Base-by-base conservation (phyloP, 2,329 filamentous ascomycete genomes). In the Curvularia hawaiiensis region DNA sequence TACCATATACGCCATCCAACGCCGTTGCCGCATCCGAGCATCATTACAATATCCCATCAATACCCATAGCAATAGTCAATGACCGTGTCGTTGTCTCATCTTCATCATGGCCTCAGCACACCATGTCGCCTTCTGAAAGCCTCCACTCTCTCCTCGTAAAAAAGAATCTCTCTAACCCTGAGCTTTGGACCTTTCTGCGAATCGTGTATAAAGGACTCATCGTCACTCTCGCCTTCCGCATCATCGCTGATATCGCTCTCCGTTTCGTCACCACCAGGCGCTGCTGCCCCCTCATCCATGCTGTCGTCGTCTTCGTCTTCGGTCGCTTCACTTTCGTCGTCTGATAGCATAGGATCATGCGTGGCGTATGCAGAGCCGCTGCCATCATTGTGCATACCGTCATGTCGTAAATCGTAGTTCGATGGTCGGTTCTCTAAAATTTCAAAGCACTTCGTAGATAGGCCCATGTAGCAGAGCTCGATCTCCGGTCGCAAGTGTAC, bases 371-470 rank as follows among this genome's bases (percentile, higher is more conserved):
- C 65, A 40, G 63, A 59, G 10, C 61, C 62, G 5, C 61, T 56
- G 1, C 66, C 69, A 39, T 69, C 70, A 16, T 56, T 68, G 45
- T 66, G 62, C 58, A 65, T 65, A 22, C 67, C 63, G 45, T 75
- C 73, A 50, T 70, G 66, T 33, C 74, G 69, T 30, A 75, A 62
- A 38, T 77, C 72, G 53, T 72, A 74, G 52, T 84, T 81, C 12
- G 78, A 80, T 2, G 78, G 78, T 47, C 82, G 79, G 50, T 82
- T 83, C 73, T 95, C 91, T 8, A 92, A 77, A 31, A 95, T 89
- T 73, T 95, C 91, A 69, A 90, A 95, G 75, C 91, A 95, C 74
- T 92, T 93, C 40, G 80, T 80, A n/a, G 83, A 83, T 52, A 95
- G 85, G 18, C 89, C 91, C 65, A 94, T 83, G 69, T 93, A 94